A percentile compares a stretch with the other conserved stretches of the same genome.
Conservation (phyloP, 1,284 basidiomycete species). For the Gomphus bonarii region DNA sequence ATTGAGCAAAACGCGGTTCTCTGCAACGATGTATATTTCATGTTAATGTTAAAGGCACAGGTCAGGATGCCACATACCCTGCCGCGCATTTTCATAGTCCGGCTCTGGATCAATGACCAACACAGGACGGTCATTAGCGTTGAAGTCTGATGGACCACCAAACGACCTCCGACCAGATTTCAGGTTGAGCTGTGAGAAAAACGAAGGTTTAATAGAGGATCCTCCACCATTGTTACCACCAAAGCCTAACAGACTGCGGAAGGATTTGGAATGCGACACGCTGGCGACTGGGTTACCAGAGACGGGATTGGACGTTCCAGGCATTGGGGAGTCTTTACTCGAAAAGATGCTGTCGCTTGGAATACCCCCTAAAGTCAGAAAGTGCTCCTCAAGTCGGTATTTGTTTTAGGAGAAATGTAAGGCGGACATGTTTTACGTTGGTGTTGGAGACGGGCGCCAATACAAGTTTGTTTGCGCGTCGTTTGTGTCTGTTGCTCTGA, state of each 20-base stretch:
- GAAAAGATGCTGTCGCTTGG: neutral
- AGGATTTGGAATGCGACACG: slow-evolving; percentile 7
- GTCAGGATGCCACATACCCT: neutral
- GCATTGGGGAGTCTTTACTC: neutral
- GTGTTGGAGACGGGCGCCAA: neutral
- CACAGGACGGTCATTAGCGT: neutral
- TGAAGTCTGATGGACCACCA: neutral
- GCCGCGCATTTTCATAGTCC: neutral
- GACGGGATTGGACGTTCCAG: slow-evolving; percentile 6
- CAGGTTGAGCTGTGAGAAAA: slow-evolving; percentile 4
- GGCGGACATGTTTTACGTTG: neutral
- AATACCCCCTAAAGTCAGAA: neutral
- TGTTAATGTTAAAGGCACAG: neutral
- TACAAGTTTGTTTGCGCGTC: neutral
- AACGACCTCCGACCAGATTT: slow-evolving; percentile 7
- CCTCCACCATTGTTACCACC: neutral
- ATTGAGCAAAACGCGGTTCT: neutral
- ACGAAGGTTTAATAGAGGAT: slow-evolving; percentile 4
- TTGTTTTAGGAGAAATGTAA: neutral
- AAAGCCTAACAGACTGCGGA: slow-evolving; percentile 9
- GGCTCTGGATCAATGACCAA: slow-evolving; percentile 3
- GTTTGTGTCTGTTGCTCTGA: neutral
- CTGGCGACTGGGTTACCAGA: slow-evolving; percentile 6
- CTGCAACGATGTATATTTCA: neutral
- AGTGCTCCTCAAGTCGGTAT: neutral